Base-by-base conservation (phyloP, 164 flowering plant species). In the Chimonanthus salicifolius region DNA sequence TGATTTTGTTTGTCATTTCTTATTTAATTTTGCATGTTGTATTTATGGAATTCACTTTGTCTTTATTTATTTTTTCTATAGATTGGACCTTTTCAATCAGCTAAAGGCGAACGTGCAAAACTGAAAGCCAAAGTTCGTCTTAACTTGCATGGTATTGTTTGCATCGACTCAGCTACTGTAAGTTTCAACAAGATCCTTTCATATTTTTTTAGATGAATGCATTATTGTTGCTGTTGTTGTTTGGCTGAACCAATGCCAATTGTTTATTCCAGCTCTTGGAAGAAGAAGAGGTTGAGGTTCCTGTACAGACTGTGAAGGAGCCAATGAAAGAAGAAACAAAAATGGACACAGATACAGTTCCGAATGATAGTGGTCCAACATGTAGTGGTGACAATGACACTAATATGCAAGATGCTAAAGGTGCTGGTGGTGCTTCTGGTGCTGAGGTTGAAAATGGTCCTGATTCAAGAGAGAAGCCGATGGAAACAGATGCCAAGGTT, bases 401-500 rank as follows among this genome's bases (percentile, higher is more conserved):
- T 3, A 91, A 84, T 75, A 92, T 91, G 97, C 87, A 85, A 63
- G 97, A 94, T 80, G 86, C 91, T 7, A 88, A 87, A 72, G 83
- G 60, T 7, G 6, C 84, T 49, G 72, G 78, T 67, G 87, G 87
- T 80, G 82, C 78, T 58, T 15, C 85, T 33, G 47, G 62, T 10
- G 16, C 63, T 49, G 89, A 81, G 6, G 81, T 62, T 76, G 96
- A 88, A 76, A 92, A 92, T 90, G 97, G 94, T 74, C 74, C 91
- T 8, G 97, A 85, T 54, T 79, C 97, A 18, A 90, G 85, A 67
- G 95, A 90, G 47, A 88, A 91, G 83, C 84, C 91, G 77, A 91
- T 91, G 97, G 98, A 94, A 72, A 87, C 95, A 54, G 97, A 94
- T 80, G 69, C 78, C 3, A 92, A 94, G 93, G 98, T 92, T 67